These are phyloP conservation scores for Lichtheimia ramosa DNA, from an alignment of 371 early-diverging fungal genomes.

Conservation along the genomic window DNA sequence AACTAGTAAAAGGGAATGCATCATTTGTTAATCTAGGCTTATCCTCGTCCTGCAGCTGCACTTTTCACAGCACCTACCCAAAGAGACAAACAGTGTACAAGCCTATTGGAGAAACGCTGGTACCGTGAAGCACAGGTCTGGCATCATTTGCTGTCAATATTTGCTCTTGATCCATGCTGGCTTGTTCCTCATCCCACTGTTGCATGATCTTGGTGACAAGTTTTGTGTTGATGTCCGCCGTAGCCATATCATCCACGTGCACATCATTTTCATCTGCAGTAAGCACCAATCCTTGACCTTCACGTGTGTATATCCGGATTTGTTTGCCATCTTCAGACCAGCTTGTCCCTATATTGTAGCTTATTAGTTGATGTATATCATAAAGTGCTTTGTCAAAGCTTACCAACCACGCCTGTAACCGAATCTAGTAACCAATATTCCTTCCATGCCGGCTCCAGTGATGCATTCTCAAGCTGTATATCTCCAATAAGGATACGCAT, in stretches of 20 bases:
- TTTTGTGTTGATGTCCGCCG: constrained; percentile 3
- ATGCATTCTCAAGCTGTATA: neutral
- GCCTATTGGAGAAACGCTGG: neutral
- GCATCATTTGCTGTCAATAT: neutral
- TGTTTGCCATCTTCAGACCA: constrained; percentile 9
- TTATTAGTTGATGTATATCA: too few species aligned
- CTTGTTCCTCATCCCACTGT: constrained; percentile 10
- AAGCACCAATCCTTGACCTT: constrained; percentile 4
- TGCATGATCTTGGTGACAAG: constrained; percentile 10
- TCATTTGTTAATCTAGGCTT: neutral
- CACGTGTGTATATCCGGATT: constrained; percentile 5
- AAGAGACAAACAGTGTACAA: constrained; percentile 1
- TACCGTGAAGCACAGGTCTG: neutral
- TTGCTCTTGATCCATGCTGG: constrained; percentile 10
- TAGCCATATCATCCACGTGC: neutral
- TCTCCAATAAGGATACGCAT: neutral
- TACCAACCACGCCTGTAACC: constrained; percentile 8
- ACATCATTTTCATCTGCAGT: neutral
- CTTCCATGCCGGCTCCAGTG: too few species aligned
- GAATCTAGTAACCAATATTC: constrained; percentile 3
- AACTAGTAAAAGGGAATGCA: neutral
- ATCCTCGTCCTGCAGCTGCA: neutral
- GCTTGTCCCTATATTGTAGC: neutral
- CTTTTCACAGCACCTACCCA: neutral
- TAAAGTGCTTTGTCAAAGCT: neutral